A percentile compares a stretch with the other conserved stretches of the same genome.
Evolutionary conservation across 2,329 filamentous ascomycete genomes (phyloP).

Genomic region (Fusarium sp.): DNA sequence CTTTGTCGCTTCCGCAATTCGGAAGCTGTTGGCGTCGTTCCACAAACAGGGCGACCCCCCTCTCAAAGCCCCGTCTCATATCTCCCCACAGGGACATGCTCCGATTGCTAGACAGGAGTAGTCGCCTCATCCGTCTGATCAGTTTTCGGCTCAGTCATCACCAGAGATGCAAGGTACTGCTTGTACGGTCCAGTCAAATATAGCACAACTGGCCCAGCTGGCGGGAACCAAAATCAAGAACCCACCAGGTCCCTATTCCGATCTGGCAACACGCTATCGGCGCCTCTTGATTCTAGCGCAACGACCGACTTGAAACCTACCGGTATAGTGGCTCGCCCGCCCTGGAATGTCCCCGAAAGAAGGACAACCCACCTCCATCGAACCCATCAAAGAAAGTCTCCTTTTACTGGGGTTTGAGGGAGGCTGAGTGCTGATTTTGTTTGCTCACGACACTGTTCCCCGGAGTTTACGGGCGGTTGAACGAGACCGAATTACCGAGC

Average conservation of each 20-base stretch:
- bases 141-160: constrained; percentile 2
- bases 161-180: constrained; percentile 6
- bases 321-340: constrained; percentile 25
- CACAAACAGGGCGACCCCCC: constrained; percentile 9
- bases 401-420: neutral
- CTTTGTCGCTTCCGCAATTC: neutral
- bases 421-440: constrained; percentile 7
- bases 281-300: constrained; percentile 44
- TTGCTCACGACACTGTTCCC: neutral
- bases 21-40: constrained; percentile 14
- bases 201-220: neutral
- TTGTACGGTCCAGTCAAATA: constrained; percentile 2
- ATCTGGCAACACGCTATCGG: constrained; percentile 28
- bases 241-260: constrained; percentile 20
- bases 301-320: constrained; percentile 23
- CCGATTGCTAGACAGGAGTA: neutral
- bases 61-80: constrained; percentile 3
- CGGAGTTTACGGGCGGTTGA: constrained; percentile 32
- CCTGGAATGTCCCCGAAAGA: constrained; percentile 6
- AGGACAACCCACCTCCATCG: neutral
- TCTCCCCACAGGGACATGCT: constrained; percentile 14
- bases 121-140: constrained; percentile 15
- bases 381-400: neutral
- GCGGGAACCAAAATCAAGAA: constrained; percentile 12
- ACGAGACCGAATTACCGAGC: constrained; percentile 28